phyloP scores from a whole-genome alignment of 352 stramenopile genomes.

The Phytopythium boreale region DNA sequence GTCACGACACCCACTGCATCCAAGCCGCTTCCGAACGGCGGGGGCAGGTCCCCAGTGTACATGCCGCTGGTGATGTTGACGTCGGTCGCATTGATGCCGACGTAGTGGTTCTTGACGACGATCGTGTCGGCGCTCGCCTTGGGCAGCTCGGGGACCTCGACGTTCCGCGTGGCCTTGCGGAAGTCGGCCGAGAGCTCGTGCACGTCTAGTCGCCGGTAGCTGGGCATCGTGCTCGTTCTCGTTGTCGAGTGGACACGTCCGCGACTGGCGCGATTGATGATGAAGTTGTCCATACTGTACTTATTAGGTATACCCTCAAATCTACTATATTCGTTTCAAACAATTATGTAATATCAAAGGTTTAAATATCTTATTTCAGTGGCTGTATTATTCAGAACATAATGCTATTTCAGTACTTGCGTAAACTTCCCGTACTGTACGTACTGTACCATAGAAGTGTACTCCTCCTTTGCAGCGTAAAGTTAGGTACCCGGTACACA shows the following conservation, averaged over 20 bases:
- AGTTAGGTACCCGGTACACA: too few relatives aligned
- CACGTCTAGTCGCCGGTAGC: constrained; percentile 27
- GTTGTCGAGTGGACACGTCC: neutral
- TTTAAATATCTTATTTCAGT: too few relatives aligned
- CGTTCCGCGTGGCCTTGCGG: constrained; percentile 31
- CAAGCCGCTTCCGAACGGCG: constrained; percentile 43
- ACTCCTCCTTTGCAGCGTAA: too few relatives aligned
- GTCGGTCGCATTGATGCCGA: constrained; percentile 48
- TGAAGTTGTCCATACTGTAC: too few relatives aligned
- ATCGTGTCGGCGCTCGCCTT: constrained; percentile 16
- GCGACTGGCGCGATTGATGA: too few relatives aligned
- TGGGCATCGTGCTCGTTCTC: constrained; percentile 18
- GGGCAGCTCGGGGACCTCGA: constrained; percentile 25
- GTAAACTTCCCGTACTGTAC: too few relatives aligned
- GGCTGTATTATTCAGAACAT: too few relatives aligned
- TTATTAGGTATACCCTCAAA: too few relatives aligned
- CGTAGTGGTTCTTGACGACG: constrained; percentile 42
- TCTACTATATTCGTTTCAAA: too few relatives aligned
- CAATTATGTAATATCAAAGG: too few relatives aligned
- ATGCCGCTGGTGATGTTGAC: constrained; percentile 50
- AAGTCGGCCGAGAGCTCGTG: constrained; percentile 34
- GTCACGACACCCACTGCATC: constrained; percentile 35
- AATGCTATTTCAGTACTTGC: too few relatives aligned
- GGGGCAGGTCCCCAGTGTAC: constrained; percentile 27
- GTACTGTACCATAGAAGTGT: too few relatives aligned